These are phyloP conservation scores for Babesia ovis DNA, from an alignment of 169 alveolate species.

Conservation along the genomic window DNA sequence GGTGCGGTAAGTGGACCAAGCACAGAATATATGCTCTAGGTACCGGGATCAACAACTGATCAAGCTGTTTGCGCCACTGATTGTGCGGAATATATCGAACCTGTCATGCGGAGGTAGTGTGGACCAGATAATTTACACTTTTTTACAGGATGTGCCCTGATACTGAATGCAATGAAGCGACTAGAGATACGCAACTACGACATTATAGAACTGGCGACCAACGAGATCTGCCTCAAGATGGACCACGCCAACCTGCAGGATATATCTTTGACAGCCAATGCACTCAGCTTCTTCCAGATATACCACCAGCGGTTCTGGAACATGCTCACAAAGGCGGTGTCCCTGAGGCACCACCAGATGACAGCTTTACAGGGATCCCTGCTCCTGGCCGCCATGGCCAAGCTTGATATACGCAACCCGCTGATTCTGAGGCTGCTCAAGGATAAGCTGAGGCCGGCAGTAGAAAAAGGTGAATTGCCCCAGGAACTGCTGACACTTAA, in stretches of 20 bases:
- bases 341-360: slow-evolving; percentile 52
- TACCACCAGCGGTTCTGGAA: slow-evolving; percentile 76
- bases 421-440: slow-evolving; percentile 62
- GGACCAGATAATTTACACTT: background rate
- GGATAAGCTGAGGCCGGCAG: slow-evolving; percentile 60
- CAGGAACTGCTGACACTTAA: slow-evolving; percentile 70
- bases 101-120: slow-evolving; percentile 59
- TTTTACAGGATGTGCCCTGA: slow-evolving; percentile 64
- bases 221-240: slow-evolving; percentile 68
- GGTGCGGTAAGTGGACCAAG: slow-evolving; percentile 56
- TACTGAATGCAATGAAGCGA: slow-evolving; percentile 74
- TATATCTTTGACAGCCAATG: slow-evolving; percentile 73
- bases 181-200: slow-evolving; percentile 73
- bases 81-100: slow-evolving; percentile 60
- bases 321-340: slow-evolving; percentile 58
- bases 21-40: slow-evolving; percentile 4
- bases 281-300: slow-evolving; percentile 72
- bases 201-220: slow-evolving; percentile 74
- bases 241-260: slow-evolving; percentile 74
- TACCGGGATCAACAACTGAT: slow-evolving; percentile 68
- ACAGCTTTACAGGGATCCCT: slow-evolving; percentile 71
- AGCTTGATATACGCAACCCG: slow-evolving; percentile 75
- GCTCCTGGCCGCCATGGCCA: slow-evolving; percentile 71
- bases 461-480: slow-evolving; percentile 48
- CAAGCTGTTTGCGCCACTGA: slow-evolving; percentile 62